Evolutionary conservation across 768 basidiomycete genomes (phyloP).

Genomic region (Antrodiella citrinella): DNA sequence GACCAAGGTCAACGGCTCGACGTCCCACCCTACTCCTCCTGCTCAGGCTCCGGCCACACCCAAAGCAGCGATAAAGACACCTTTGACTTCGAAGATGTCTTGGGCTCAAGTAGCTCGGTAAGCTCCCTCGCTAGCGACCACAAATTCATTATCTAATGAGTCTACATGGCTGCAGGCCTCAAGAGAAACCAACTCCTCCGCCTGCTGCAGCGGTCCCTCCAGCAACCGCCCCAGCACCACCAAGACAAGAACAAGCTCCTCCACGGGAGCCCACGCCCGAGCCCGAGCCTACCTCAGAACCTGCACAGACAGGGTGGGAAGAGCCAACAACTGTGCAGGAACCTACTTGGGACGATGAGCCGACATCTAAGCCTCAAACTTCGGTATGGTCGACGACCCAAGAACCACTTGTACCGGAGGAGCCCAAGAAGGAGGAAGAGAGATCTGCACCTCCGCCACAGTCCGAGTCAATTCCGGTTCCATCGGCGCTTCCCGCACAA

Average conservation of each 20-base stretch:
- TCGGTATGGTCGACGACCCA: conserved; percentile 1
- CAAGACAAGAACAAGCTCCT: conserved; percentile 6
- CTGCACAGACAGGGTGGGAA: conserved; percentile 23
- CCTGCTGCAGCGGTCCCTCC: conserved; percentile 19
- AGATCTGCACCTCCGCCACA: conserved; percentile 8
- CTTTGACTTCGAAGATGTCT: conserved; percentile 70
- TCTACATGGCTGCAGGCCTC: conserved; percentile 34
- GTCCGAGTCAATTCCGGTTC: conserved; percentile 15
- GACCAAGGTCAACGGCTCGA: conserved; percentile 19
- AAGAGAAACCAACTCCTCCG: conserved; percentile 52
- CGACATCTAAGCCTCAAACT: conserved; percentile 11
- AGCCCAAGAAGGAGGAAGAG: conserved; percentile 6
- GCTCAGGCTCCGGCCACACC: conserved; percentile 23
- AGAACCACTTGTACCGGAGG: conserved; percentile 4
- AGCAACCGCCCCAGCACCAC: conserved; percentile 12
- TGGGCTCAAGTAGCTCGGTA: conserved; percentile 84
- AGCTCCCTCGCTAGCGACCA: conserved; percentile 13
- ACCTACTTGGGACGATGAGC: conserved; percentile 32
- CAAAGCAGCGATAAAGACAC: conserved; percentile 37
- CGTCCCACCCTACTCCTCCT: conserved; percentile 15
- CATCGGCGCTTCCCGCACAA: conserved; percentile 12
- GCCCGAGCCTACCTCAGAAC: conserved; percentile 12
- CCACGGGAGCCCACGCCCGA: conserved; percentile 1
- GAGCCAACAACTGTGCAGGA: conserved; percentile 29
- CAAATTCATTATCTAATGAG: not conserved